Evolutionary conservation across 2,329 filamentous ascomycete species (phyloP).

Genomic region (Dactylonectria macrodidyma): DNA sequence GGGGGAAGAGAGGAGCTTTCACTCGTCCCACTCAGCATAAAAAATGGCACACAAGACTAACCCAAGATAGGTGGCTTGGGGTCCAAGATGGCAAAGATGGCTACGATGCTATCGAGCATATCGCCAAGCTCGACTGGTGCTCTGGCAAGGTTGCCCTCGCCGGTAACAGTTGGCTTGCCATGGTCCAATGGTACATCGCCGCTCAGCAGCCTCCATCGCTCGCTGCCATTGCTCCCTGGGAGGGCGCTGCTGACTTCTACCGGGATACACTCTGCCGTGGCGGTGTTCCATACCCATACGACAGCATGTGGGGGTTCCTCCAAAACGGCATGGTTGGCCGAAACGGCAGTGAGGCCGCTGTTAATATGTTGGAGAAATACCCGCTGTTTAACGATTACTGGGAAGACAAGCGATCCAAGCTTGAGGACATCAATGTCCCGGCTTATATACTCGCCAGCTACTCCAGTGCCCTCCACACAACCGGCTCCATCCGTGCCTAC

Average conservation of each 20-base stretch:
- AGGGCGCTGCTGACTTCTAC: conserved; percentile 17
- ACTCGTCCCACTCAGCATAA: no score
- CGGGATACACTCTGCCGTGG: conserved; percentile 12
- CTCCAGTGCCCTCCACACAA: conserved; percentile 13
- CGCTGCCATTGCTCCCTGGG: conserved; percentile 13
- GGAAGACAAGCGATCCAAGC: conserved; percentile 9
- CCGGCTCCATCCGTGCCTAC: conserved; percentile 5
- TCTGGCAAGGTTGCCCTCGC: conserved; percentile 6
- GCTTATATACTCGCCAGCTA: conserved; percentile 10
- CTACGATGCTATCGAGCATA: conserved; percentile 17
- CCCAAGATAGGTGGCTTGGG: conserved; percentile 1
- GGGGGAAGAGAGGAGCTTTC: no score
- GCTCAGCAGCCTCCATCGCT: conserved; percentile 12
- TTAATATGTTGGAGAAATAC: conserved; percentile 6
- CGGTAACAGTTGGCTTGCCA: conserved; percentile 18
- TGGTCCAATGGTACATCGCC: conserved; percentile 16
- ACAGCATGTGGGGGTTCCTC: conserved; percentile 9
- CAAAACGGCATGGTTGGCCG: conserved; percentile 4
- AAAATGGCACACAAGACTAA: no score
- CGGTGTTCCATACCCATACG: conserved; percentile 10
- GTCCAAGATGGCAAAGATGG: conserved; percentile 15
- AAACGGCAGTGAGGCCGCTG: background rate
- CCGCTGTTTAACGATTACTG: conserved; percentile 14
- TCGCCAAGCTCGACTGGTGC: conserved; percentile 19
- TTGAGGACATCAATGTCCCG: background rate